Evolutionary conservation across 2,329 filamentous ascomycete genomes (phyloP).

Genomic region (Diaporthe capsici): DNA sequence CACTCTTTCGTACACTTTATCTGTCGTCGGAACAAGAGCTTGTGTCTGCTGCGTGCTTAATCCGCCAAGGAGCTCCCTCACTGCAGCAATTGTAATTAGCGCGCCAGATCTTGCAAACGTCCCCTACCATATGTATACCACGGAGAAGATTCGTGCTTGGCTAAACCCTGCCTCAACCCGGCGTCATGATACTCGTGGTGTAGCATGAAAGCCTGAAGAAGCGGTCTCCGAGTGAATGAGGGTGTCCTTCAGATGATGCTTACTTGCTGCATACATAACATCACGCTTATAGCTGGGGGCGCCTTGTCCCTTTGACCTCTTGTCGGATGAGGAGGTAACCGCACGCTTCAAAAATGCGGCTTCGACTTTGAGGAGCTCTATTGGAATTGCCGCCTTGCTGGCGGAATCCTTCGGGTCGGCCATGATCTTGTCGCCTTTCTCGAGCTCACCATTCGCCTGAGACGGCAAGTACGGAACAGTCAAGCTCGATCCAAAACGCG

Average conservation of each 20-base stretch:
- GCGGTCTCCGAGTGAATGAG: not conserved
- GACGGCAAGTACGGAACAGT: too few species aligned
- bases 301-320: slow-evolving; percentile 15
- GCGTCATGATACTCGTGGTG: not conserved
- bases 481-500: not conserved
- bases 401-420: slow-evolving; percentile 3
- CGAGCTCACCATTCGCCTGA: not conserved
- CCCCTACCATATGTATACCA: not conserved
- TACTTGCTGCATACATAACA: slow-evolving; percentile 33
- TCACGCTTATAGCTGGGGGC: slow-evolving; percentile 26
- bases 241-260: not conserved
- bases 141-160: not conserved
- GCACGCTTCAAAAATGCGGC: slow-evolving; percentile 30
- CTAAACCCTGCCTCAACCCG: too few species aligned
- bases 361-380: slow-evolving; percentile 29
- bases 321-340: slow-evolving; percentile 19
- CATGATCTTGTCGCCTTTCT: not conserved
- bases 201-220: not conserved
- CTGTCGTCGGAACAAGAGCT: slow-evolving; percentile 16
- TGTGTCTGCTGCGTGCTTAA: slow-evolving; percentile 30
- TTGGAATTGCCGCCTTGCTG: slow-evolving; percentile 27
- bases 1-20: slow-evolving; percentile 16
- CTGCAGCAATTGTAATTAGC: not conserved
- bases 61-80: slow-evolving; percentile 19
- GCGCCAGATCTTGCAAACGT: not conserved